These are phyloP conservation scores for Aspergillus ibericus DNA, from an alignment of 2,329 filamentous ascomycete species.

Conservation along the genomic window DNA sequence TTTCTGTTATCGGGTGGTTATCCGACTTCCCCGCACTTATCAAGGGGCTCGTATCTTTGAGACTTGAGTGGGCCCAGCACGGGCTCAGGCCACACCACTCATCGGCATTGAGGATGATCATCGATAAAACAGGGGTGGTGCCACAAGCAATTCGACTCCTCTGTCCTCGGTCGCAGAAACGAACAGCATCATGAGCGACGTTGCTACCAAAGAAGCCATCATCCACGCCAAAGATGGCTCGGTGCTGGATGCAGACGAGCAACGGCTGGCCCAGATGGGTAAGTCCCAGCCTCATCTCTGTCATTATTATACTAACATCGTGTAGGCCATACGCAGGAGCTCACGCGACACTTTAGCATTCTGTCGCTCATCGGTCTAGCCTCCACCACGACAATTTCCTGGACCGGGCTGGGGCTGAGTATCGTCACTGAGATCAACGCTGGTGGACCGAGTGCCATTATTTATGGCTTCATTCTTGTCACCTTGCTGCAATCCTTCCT, in stretches of 20 bases:
- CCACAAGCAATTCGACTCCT: neutral
- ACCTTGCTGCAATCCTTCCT: constrained; percentile 7
- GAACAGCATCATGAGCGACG: neutral
- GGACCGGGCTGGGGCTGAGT: constrained; percentile 6
- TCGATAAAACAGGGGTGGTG: neutral
- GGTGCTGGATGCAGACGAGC: constrained; percentile 8
- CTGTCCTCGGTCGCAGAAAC: too few species aligned
- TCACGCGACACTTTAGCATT: constrained; percentile 9
- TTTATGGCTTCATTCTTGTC: constrained; percentile 10
- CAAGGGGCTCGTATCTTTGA: neutral
- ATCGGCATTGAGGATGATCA: neutral
- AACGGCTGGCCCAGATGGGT: constrained; percentile 11
- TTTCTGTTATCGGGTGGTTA: neutral
- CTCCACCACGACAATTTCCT: constrained; percentile 7
- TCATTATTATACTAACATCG: neutral
- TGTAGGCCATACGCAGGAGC: constrained; percentile 7
- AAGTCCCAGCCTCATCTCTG: neutral
- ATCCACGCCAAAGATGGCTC: neutral
- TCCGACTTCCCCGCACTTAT: neutral
- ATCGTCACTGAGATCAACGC: constrained; percentile 9
- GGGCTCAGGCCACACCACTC: neutral
- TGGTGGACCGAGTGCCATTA: constrained; percentile 9
- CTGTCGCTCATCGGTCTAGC: constrained; percentile 8
- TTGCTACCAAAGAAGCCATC: neutral
- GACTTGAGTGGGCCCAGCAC: neutral